Base-by-base conservation (phyloP, 2,329 filamentous ascomycete species). In the Helotiales sp. region DNA sequence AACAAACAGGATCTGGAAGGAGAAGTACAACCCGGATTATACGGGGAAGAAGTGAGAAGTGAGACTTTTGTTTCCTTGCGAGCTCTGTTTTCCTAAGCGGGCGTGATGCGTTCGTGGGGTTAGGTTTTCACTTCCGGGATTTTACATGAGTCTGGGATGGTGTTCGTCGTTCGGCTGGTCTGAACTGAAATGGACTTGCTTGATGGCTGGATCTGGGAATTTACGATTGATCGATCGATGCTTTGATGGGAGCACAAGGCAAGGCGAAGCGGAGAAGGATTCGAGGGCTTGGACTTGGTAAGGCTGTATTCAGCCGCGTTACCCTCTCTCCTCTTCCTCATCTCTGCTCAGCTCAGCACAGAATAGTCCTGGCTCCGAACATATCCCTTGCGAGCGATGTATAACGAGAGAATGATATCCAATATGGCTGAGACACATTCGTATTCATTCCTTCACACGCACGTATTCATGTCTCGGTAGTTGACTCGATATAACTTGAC, bases 1-100 rank as follows among this genome's bases (percentile, higher is more conserved):
- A 37, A 54, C 8, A 45, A 45, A 63, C 37, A 81, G 81, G 94
- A 97, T 98, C 77, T 97, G 95, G 93, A 98, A 98, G 79, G 93
- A 97, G 70, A 98, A 98, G 82, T 97, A 98, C 82, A 86, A 86
- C 75, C 61, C 69, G n/a, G 64, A 66, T 24, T 63, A 59, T 50
- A 50, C 37, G 17, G 52, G 40, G 47, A 68, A 68, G 43, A 68
- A 68, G 60, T 68, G 66, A 68, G 22, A 61, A n/a, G 60, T 37
- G 28, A 40, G 2, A 37, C 40, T 60, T n/a, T 24, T 26, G 2
- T 45, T 43, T 52, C 5, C 30, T 32, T 59, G 13, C 17, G 60
- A 26, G 34, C 17, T 11, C n/a, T 43, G 22, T 10, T 59, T 59
- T 15, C 22, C 15, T n/a, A 15, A 34, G 54, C 30, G 32, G 20